These are phyloP conservation scores for Monilinia vaccinii-corymbosi DNA, from an alignment of 2,329 filamentous ascomycete species.

Conservation along the genomic window DNA sequence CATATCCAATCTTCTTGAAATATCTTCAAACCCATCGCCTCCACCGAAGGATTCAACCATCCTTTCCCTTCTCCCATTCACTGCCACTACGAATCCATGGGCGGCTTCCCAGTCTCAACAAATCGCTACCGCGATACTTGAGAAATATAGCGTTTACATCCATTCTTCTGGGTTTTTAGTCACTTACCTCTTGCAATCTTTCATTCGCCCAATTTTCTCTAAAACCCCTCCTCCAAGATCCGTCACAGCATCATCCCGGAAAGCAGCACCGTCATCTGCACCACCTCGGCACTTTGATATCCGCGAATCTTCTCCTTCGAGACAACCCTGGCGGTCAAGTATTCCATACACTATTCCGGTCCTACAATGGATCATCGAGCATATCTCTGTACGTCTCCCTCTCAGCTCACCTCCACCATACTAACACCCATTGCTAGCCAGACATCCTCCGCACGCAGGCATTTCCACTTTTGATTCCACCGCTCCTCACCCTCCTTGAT, in stretches of 20 bases:
- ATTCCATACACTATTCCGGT: conserved; percentile 43
- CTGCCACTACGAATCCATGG: conserved; percentile 32
- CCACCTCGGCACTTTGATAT: conserved; percentile 31
- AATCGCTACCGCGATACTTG: conserved; percentile 30
- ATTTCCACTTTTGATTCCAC: conserved; percentile 63
- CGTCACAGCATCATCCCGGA: conserved; percentile 49
- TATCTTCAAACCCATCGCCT: background rate
- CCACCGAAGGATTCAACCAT: conserved; percentile 17
- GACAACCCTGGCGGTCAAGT: conserved; percentile 54
- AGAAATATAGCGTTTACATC: conserved; percentile 17
- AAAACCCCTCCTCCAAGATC: conserved; percentile 39
- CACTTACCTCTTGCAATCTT: conserved; percentile 49
- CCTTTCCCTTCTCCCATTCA: conserved; percentile 30
- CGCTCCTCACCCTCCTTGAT: conserved; percentile 60
- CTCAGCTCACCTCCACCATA: conserved; percentile 2
- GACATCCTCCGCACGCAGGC: conserved; percentile 32
- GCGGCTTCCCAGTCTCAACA: conserved; percentile 29
- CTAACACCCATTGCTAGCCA: background rate
- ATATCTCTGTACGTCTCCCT: conserved; percentile 37
- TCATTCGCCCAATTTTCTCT: conserved; percentile 60
- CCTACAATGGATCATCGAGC: conserved; percentile 50
- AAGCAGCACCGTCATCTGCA: conserved; percentile 37
- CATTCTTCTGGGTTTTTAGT: conserved; percentile 36
- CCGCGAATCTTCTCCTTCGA: conserved; percentile 32
- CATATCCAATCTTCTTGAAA: conserved; percentile 8